Percentiles rank a stretch among this genome's conserved stretches.
Evolutionary conservation across 441 rosid species (phyloP).

Genomic region (Sinapis alba): DNA sequence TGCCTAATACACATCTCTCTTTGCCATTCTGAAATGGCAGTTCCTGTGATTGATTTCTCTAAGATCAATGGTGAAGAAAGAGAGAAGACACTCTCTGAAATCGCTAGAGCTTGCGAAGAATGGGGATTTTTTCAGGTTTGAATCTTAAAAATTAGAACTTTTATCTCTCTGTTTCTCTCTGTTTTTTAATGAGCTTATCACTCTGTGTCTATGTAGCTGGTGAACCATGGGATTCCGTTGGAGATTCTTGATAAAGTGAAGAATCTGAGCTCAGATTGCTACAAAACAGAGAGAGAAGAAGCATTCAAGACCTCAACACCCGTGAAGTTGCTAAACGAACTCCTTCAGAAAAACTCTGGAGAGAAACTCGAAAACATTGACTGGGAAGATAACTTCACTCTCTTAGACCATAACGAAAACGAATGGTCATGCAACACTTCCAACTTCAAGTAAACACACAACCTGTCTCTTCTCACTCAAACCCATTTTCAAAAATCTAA

Average conservation of each 20-base stretch:
- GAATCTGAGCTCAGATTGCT: conserved; percentile 60
- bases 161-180: background rate
- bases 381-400: conserved; percentile 84
- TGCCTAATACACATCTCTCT: conserved; percentile 13
- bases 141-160: background rate
- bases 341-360: conserved; percentile 44
- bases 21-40: conserved; percentile 53
- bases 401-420: conserved; percentile 47
- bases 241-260: conserved; percentile 77
- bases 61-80: conserved; percentile 70
- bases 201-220: conserved; percentile 48
- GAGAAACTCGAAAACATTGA: conserved; percentile 69
- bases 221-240: conserved; percentile 78
- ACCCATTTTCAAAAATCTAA: background rate
- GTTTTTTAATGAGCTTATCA: background rate
- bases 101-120: conserved; percentile 74
- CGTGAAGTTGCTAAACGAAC: conserved; percentile 52
- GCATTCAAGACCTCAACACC: conserved; percentile 56
- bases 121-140: conserved; percentile 80
- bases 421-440: conserved; percentile 71
- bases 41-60: conserved; percentile 90
- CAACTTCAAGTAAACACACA: conserved; percentile 57
- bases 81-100: conserved; percentile 59
- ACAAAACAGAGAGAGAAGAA: conserved; percentile 71
- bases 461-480: background rate